These are phyloP conservation scores for Scheffersomyces lignosus DNA, from an alignment of 805 yeast species.

Conservation along the genomic window DNA sequence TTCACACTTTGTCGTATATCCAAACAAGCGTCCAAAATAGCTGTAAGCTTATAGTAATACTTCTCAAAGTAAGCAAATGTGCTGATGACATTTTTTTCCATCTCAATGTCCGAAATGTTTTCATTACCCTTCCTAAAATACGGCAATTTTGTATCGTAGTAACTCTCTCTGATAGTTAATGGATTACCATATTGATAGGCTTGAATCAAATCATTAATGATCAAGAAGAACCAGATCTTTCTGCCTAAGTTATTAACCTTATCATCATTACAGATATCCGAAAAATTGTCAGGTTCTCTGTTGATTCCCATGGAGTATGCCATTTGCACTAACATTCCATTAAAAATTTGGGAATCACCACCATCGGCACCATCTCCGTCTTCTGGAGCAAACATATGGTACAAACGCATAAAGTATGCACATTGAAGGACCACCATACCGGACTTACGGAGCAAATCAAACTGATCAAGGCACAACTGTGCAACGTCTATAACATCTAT, in stretches of 20 bases:
- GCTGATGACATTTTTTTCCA: slow-evolving; percentile 37
- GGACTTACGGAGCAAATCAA: slow-evolving; percentile 41
- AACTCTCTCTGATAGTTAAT: slow-evolving; percentile 24
- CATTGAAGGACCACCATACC: slow-evolving; percentile 59
- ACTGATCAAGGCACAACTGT: slow-evolving; percentile 35
- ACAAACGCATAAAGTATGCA: slow-evolving; percentile 55
- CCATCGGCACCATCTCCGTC: slow-evolving; percentile 61
- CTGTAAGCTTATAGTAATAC: slow-evolving; percentile 27
- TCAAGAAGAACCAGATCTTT: slow-evolving; percentile 52
- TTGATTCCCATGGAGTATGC: slow-evolving; percentile 49
- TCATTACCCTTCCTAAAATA: slow-evolving; percentile 33
- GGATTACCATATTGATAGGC: slow-evolving; percentile 37
- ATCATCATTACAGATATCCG: slow-evolving; percentile 27
- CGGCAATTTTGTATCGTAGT: slow-evolving; percentile 31
- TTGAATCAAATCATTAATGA: slow-evolving; percentile 28
- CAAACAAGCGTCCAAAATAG: slow-evolving; percentile 22
- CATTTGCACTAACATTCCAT: slow-evolving; percentile 35
- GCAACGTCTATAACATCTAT: slow-evolving; percentile 32
- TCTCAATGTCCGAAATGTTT: slow-evolving; percentile 31
- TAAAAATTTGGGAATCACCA: slow-evolving; percentile 53
- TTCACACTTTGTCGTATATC: slow-evolving; percentile 17
- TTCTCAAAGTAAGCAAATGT: slow-evolving; percentile 27
- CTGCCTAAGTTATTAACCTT: slow-evolving; percentile 45
- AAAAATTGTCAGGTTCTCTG: slow-evolving; percentile 47
- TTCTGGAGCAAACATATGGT: slow-evolving; percentile 58